phyloP scores from a whole-genome alignment of 2,329 filamentous ascomycete genomes.

The Fusarium liriodendri region DNA sequence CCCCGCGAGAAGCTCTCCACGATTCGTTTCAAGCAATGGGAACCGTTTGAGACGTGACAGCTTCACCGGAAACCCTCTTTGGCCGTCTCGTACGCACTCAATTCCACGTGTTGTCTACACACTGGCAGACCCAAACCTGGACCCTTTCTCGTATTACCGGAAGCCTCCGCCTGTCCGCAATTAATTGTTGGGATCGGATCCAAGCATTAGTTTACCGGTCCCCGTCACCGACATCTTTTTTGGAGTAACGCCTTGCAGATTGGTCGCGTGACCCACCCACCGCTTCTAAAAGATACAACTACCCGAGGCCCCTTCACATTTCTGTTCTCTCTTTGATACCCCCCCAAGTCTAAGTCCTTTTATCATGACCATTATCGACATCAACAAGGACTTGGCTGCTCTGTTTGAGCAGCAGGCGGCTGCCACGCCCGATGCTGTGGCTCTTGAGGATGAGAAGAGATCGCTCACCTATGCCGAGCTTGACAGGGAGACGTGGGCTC shows the following conservation, averaged over 20 bases:
- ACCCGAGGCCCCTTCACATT: constrained; percentile 9
- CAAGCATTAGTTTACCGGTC: constrained; percentile 23
- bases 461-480: constrained; percentile 80
- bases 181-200: constrained; percentile 32
- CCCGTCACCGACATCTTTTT: constrained; percentile 38
- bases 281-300: constrained; percentile 24
- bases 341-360: background rate
- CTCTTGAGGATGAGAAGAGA: constrained; percentile 76
- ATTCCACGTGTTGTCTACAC: background rate
- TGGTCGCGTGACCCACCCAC: constrained; percentile 46
- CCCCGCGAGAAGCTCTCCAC: constrained; percentile 19
- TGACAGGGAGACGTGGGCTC: constrained; percentile 72
- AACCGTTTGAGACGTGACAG: constrained; percentile 23
- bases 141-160: constrained; percentile 8
- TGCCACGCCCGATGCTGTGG: constrained; percentile 75
- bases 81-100: background rate
- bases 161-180: constrained; percentile 29
- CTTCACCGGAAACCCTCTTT: background rate
- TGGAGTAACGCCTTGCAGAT: constrained; percentile 29
- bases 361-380: constrained; percentile 75
- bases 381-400: constrained; percentile 76
- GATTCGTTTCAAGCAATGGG: constrained; percentile 14
- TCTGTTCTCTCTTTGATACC: constrained; percentile 1
- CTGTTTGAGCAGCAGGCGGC: constrained; percentile 77
- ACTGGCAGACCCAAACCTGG: background rate